phyloP scores from a whole-genome alignment of 2,329 filamentous ascomycete species.

The Nemania bipapillata region DNA sequence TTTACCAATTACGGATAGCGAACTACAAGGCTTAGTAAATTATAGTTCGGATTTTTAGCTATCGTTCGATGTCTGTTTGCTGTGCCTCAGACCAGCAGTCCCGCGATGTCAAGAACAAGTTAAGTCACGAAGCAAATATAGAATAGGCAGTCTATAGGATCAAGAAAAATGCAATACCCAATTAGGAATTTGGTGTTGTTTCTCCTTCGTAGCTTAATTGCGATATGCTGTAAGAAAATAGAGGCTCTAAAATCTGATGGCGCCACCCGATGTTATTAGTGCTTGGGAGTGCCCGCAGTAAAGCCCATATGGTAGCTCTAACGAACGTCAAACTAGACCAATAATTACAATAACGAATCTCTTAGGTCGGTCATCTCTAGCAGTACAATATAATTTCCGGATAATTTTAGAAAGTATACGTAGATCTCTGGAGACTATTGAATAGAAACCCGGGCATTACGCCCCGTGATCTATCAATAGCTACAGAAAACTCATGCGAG shows the following conservation, averaged over 20 bases:
- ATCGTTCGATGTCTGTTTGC: constrained; percentile 13
- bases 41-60: not conserved
- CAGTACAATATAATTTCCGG: not conserved
- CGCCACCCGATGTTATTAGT: constrained; percentile 8
- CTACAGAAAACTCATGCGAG: not conserved
- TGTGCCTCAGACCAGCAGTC: constrained; percentile 6
- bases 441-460: not conserved
- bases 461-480: not conserved
- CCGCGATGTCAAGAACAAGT: not conserved
- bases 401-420: not conserved
- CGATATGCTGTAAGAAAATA: constrained; percentile 10
- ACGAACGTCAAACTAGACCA: not conserved
- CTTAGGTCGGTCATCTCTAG: not conserved
- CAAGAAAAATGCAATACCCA: not conserved
- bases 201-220: constrained; percentile 10
- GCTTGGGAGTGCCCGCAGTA: not conserved
- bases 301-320: not conserved
- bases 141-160: not conserved
- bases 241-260: constrained; percentile 25
- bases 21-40: constrained; percentile 24
- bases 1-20: not conserved
- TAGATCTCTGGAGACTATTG: not conserved
- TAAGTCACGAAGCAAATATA: not conserved
- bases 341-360: not conserved
- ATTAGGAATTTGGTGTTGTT: not conserved